These are phyloP conservation scores for Agmasoma carcini DNA, from an alignment of 371 early-diverging fungal genomes.

Conservation along the genomic window DNA sequence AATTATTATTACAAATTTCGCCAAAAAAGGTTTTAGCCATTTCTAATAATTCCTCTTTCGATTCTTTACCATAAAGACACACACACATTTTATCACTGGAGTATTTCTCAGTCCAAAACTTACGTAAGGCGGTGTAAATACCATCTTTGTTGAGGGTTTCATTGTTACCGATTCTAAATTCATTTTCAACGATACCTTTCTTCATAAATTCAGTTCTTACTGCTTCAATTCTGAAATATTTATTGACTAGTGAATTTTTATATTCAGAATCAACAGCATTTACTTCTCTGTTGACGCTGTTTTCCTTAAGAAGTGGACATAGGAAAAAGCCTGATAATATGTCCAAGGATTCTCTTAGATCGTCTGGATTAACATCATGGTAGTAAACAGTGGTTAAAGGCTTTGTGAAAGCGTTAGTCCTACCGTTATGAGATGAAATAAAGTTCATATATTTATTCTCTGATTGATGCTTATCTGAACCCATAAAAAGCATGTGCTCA, in stretches of 20 bases:
- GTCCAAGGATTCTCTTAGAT: conserved; percentile 73
- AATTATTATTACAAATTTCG: conserved; percentile 1
- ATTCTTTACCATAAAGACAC: conserved; percentile 39
- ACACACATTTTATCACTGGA: conserved; percentile 37
- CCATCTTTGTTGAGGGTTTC: conserved; percentile 33
- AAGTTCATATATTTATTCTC: conserved; percentile 56
- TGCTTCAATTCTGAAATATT: conserved; percentile 29
- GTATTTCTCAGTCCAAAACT: conserved; percentile 43
- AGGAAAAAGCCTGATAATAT: conserved; percentile 55
- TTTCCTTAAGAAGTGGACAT: conserved; percentile 41
- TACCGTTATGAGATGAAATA: conserved; percentile 69
- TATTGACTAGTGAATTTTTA: conserved; percentile 22
- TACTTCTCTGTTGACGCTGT: conserved; percentile 46
- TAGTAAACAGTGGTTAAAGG: conserved; percentile 75
- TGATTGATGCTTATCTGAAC: conserved; percentile 50
- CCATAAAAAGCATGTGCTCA: conserved; percentile 86
- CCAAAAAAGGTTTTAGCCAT: conserved; percentile 17
- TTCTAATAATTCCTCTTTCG: conserved; percentile 27
- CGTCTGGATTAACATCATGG: conserved; percentile 68
- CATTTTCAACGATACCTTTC: conserved; percentile 9
- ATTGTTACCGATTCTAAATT: conserved; percentile 39
- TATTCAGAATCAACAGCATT: conserved; percentile 53
- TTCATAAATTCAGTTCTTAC: conserved; percentile 14
- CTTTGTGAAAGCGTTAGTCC: conserved; percentile 79
- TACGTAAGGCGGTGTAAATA: conserved; percentile 30